Conservation (phyloP, 2,329 filamentous ascomycete genomes). For the Gnomoniopsis smithogilvyi region DNA sequence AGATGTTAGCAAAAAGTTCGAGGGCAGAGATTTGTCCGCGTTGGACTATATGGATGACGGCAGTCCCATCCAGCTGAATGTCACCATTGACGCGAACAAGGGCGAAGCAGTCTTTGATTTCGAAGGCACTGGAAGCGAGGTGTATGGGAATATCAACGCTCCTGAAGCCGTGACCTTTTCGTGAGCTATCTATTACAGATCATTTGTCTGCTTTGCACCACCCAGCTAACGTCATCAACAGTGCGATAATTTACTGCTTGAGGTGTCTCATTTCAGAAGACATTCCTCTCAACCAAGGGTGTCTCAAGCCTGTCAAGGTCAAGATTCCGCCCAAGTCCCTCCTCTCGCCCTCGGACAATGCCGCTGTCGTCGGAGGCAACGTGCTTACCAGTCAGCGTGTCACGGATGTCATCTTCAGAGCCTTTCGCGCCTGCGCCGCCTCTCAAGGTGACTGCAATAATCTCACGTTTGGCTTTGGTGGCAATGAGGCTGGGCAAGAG, state of each 20-base stretch:
- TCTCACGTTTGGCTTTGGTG: conserved; percentile 78
- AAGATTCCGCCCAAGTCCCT: conserved; percentile 70
- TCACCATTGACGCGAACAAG: conserved; percentile 70
- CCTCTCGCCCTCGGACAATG: conserved; percentile 70
- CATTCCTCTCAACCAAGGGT: conserved; percentile 85
- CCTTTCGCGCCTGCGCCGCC: conserved; percentile 76
- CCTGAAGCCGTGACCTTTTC: conserved; percentile 74
- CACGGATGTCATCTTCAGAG: conserved; percentile 78
- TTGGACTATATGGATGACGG: conserved; percentile 88
- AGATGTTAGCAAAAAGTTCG: conserved; percentile 65
- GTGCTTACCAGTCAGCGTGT: conserved; percentile 77
- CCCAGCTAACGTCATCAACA: conserved; percentile 12
- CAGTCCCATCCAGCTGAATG: conserved; percentile 69
- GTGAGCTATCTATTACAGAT: not conserved
- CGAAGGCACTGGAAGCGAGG: conserved; percentile 69
- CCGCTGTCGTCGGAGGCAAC: conserved; percentile 81
- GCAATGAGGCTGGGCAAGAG: conserved; percentile 55
- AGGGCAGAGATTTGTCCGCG: conserved; percentile 68
- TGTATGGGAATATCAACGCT: conserved; percentile 75
- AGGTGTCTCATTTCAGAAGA: conserved; percentile 77
- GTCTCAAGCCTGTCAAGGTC: conserved; percentile 72
- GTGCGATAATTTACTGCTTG: conserved; percentile 82
- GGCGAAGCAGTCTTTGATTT: conserved; percentile 80
- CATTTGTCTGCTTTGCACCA: conserved; percentile 3
- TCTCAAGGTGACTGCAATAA: conserved; percentile 82